Evolutionary conservation across 768 basidiomycete species (phyloP).

Genomic region (Rhodocollybia butyracea): DNA sequence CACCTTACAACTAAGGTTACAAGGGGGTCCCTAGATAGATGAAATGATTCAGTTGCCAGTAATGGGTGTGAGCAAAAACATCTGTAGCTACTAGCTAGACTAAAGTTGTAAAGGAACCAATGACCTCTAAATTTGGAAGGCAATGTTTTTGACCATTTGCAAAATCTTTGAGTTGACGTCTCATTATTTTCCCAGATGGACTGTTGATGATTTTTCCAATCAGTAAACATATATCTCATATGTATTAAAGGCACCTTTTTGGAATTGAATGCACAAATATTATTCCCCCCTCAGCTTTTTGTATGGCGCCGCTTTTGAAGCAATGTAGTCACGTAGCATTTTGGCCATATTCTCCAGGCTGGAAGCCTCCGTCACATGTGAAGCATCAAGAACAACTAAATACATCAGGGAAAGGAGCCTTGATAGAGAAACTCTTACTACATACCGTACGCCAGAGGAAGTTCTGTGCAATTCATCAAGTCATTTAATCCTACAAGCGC

Average conservation of each 20-base stretch:
- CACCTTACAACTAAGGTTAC: too few species aligned
- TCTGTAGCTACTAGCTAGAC: too few species aligned
- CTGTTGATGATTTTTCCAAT: background rate
- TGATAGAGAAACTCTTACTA: background rate
- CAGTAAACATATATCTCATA: background rate
- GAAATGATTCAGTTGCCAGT: too few species aligned
- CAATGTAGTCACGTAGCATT: background rate
- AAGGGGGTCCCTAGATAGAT: too few species aligned
- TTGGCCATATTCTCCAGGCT: background rate
- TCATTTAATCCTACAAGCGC: conserved; percentile 6
- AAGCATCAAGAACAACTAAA: background rate
- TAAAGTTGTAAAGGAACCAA: too few species aligned
- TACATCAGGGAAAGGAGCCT: background rate
- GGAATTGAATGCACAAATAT: background rate
- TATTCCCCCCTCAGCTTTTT: background rate
- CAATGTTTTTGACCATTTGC: background rate
- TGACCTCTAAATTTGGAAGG: background rate
- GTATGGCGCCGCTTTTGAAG: background rate
- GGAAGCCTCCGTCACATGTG: background rate
- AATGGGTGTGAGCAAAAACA: too few species aligned
- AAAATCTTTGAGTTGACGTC: background rate
- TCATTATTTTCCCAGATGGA: background rate
- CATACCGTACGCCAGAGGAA: background rate
- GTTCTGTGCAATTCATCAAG: background rate
- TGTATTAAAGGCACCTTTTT: background rate